A percentile compares a stretch with the other conserved stretches of the same genome.
These are phyloP conservation scores for Nemophila menziesii DNA, from an alignment of 257 asterid genomes.

Conservation along the genomic window DNA sequence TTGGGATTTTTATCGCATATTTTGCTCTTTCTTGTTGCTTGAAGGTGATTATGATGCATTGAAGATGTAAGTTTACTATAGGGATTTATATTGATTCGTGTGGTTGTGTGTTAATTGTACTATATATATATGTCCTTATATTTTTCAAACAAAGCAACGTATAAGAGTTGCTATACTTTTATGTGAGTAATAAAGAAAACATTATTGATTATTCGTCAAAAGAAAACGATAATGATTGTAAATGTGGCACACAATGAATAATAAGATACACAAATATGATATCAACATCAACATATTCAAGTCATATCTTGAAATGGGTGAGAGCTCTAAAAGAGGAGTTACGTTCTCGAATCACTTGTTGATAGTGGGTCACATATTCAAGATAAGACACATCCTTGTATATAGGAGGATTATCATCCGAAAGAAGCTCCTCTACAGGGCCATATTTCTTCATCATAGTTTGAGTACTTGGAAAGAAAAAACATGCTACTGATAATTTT, in stretches of 20 bases:
- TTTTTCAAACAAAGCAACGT: too few species aligned
- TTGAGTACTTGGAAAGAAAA: conserved; percentile 40
- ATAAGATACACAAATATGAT: too few species aligned
- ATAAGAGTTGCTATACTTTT: too few species aligned
- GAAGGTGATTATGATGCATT: conserved; percentile 92
- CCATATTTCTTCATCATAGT: conserved; percentile 29
- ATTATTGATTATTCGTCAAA: too few species aligned
- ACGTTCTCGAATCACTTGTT: conserved; percentile 22
- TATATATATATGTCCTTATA: too few species aligned
- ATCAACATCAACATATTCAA: too few species aligned
- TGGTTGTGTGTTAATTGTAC: too few species aligned
- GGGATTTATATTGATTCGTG: too few species aligned
- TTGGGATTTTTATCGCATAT: conserved; percentile 83
- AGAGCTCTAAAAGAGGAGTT: conserved; percentile 31
- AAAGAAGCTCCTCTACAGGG: conserved; percentile 41
- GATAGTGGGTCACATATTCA: conserved; percentile 36
- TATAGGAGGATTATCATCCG: conserved; percentile 31
- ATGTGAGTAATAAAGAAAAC: too few species aligned
- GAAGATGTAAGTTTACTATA: conserved; percentile 45
- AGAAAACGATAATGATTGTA: too few species aligned
- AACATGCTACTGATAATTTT: too few species aligned
- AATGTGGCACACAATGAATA: too few species aligned
- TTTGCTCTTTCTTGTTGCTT: conserved; percentile 73
- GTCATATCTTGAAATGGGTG: conserved; percentile 22
- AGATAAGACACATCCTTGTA: conserved; percentile 38